Evolutionary conservation across 2,329 filamentous ascomycete species (phyloP).

Genomic region (Botryosphaeria dothidea): DNA sequence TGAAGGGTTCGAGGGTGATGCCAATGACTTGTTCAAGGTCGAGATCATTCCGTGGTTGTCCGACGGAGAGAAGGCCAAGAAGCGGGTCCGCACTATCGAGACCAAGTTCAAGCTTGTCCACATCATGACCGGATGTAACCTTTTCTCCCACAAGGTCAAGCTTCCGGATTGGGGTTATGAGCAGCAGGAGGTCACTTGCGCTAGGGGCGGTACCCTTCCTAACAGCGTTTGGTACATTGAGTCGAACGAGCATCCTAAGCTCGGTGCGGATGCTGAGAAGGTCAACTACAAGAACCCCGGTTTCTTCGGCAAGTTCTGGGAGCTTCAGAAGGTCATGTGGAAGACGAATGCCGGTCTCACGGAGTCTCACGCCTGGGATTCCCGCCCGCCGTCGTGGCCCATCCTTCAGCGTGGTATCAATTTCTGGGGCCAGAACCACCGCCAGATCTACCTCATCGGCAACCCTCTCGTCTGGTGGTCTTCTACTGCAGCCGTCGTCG

Average conservation of each 20-base stretch:
- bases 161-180: constrained; percentile 97
- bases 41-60: constrained; percentile 94
- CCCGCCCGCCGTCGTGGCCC: constrained; percentile 90
- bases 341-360: constrained; percentile 94
- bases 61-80: constrained; percentile 74
- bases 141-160: constrained; percentile 99
- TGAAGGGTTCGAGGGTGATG: constrained; percentile 93
- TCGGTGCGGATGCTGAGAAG: constrained; percentile 77
- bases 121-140: constrained; percentile 91
- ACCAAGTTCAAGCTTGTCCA: constrained; percentile 96
- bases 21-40: constrained; percentile 92
- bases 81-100: constrained; percentile 87
- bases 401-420: constrained; percentile 93
- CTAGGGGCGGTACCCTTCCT: constrained; percentile 83
- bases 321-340: constrained; percentile 99
- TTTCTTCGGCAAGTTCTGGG: constrained; percentile 97
- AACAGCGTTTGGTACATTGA: constrained; percentile 99
- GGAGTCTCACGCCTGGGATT: constrained; percentile 98
- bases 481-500: constrained; percentile 72
- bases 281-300: constrained; percentile 95
- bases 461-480: constrained; percentile 96
- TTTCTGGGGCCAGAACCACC: constrained; percentile 94
- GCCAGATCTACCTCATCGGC: constrained; percentile 94
- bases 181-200: constrained; percentile 98
- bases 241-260: constrained; percentile 78